These are phyloP conservation scores for Bonnemaisonia californica DNA, from an alignment of 31 red algal species.

Conservation along the genomic window DNA sequence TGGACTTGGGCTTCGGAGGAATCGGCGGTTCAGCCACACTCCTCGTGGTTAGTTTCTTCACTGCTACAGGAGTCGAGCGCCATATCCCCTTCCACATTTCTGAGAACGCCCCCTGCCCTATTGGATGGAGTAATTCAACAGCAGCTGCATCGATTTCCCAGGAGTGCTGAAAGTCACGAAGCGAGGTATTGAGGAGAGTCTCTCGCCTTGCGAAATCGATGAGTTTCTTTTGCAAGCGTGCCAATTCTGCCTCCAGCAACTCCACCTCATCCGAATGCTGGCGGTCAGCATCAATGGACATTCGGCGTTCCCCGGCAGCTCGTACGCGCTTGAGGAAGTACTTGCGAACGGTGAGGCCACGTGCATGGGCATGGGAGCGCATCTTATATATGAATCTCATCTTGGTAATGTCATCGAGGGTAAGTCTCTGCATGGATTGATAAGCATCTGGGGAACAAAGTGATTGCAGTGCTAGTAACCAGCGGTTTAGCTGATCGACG, in stretches of 20 bases:
- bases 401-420: conserved; percentile 50
- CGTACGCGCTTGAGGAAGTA: conserved; percentile 73
- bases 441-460: conserved; percentile 44
- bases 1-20: background rate
- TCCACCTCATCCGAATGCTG: conserved; percentile 57
- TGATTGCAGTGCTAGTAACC: conserved; percentile 82
- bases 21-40: background rate
- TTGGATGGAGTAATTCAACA: conserved; percentile 71
- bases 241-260: conserved; percentile 67
- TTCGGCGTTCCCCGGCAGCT: conserved; percentile 47
- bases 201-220: conserved; percentile 73
- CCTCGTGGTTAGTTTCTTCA: conserved; percentile 72
- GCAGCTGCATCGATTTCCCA: conserved; percentile 89
- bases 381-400: conserved; percentile 76
- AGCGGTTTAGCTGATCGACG: conserved; percentile 74
- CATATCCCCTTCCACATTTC: conserved; percentile 94
- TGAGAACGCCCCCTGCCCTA: conserved; percentile 88
- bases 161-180: conserved; percentile 78
- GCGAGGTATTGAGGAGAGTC: conserved; percentile 78
- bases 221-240: conserved; percentile 67
- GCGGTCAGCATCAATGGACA: conserved; percentile 52
- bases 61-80: conserved; percentile 87
- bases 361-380: conserved; percentile 69
- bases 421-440: conserved; percentile 36
- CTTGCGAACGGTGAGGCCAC: conserved; percentile 66